A percentile compares a stretch with the other conserved stretches of the same genome.
These are phyloP conservation scores for Scenedesmus sp. DNA, from an alignment of 163 green algal species.

Conservation along the genomic window DNA sequence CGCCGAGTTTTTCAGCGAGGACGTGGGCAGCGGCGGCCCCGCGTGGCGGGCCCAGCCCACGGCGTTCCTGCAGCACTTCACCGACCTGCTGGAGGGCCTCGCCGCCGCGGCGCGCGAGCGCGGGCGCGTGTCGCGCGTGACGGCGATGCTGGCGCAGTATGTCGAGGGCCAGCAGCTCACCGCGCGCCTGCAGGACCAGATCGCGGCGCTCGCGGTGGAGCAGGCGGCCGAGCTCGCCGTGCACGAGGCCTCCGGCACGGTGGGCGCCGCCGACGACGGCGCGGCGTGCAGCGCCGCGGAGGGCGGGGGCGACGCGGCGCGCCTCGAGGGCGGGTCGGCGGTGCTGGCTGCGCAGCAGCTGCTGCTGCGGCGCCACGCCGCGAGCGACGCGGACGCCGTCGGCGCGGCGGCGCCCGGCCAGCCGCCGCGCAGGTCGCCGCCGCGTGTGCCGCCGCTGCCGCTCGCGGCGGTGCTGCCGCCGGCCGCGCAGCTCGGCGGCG, in stretches of 20 bases:
- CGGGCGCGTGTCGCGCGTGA: not conserved
- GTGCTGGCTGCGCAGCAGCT: not conserved
- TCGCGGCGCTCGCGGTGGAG: not conserved
- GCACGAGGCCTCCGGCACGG: not conserved
- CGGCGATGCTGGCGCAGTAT: slow-evolving; percentile 18
- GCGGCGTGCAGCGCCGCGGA: too few species aligned
- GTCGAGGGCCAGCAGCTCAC: too few species aligned
- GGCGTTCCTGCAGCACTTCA: slow-evolving; percentile 30
- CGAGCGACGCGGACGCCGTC: not conserved
- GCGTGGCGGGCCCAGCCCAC: slow-evolving; percentile 30
- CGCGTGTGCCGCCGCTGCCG: slow-evolving; percentile 2
- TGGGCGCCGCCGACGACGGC: too few species aligned
- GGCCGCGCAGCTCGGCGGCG: slow-evolving; percentile 6
- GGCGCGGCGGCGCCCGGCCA: not conserved
- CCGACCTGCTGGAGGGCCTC: slow-evolving; percentile 31
- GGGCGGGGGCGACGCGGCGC: too few species aligned
- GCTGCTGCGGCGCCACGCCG: not conserved
- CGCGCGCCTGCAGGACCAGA: not conserved
- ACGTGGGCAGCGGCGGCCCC: not conserved
- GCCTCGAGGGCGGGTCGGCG: too few species aligned
- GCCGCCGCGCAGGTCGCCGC: not conserved
- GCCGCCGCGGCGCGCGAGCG: not conserved
- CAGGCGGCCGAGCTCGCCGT: not conserved
- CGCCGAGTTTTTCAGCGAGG: slow-evolving; percentile 32
- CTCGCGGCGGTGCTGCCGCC: not conserved